Evolutionary conservation across 768 basidiomycete species (phyloP).

Genomic region (Cyclocybe aegerita): DNA sequence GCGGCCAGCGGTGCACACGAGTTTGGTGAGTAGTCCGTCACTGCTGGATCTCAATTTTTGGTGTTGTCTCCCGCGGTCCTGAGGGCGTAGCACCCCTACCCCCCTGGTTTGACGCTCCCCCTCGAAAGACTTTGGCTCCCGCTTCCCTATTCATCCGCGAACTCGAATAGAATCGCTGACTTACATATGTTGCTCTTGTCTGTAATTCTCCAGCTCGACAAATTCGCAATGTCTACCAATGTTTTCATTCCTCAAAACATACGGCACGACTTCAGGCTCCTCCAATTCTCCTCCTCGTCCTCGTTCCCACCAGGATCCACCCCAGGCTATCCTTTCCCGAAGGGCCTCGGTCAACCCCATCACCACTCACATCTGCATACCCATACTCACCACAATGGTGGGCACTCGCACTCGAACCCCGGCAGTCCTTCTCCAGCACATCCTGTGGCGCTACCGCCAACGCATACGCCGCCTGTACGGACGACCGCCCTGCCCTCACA

Average conservation of each 20-base stretch:
- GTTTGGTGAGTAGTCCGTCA: conserved; percentile 49
- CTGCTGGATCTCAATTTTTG: too few species aligned
- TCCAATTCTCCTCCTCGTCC: conserved; percentile 23
- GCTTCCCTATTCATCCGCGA: too few species aligned
- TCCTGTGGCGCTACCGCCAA: conserved; percentile 22
- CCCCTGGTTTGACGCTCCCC: too few species aligned
- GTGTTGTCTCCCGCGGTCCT: too few species aligned
- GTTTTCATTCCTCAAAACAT: conserved; percentile 47
- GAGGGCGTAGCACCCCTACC: too few species aligned
- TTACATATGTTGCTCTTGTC: too few species aligned
- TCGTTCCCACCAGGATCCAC: neutral
- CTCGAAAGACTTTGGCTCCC: too few species aligned
- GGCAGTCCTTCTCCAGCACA: conserved; percentile 23
- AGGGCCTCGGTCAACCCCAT: too few species aligned
- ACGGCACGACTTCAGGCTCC: conserved; percentile 33
- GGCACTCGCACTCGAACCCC: conserved; percentile 28
- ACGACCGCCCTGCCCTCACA: conserved; percentile 27
- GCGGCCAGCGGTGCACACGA: conserved; percentile 63
- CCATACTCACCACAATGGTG: too few species aligned
- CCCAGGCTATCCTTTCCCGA: conserved; percentile 18
- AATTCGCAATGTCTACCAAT: conserved; percentile 75
- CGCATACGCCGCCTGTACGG: conserved; percentile 24
- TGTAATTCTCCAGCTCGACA: conserved; percentile 55
- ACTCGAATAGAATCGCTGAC: too few species aligned
- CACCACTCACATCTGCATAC: too few species aligned